A percentile compares a stretch with the other conserved stretches of the same genome.
Evolutionary conservation across 179 eudicot species (phyloP).

Genomic region (Pouteria campechiana): DNA sequence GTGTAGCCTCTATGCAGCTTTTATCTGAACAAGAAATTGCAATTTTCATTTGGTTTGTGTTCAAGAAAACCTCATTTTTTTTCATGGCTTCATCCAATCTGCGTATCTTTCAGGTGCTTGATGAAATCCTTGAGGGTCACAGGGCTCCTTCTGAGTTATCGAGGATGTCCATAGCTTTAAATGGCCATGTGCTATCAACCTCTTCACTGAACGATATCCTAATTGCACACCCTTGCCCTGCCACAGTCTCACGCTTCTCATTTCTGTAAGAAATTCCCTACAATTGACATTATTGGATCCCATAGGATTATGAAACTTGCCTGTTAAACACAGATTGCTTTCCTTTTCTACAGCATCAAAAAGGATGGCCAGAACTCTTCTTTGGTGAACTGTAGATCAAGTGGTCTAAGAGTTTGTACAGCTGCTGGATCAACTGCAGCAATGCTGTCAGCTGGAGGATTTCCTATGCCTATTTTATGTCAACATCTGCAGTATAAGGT

Average conservation of each 20-base stretch:
- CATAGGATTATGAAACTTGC: no score
- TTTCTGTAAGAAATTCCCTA: slow-evolving; percentile 35
- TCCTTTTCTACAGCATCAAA: slow-evolving; percentile 28
- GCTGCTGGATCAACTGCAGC: slow-evolving; percentile 97
- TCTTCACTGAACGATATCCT: slow-evolving; percentile 68
- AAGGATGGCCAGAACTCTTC: slow-evolving; percentile 26
- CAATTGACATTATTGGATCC: no score
- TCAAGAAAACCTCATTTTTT: no score
- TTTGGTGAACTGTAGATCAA: slow-evolving; percentile 52
- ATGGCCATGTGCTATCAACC: slow-evolving; percentile 38
- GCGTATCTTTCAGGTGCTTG: slow-evolving; percentile 39
- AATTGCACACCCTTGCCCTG: slow-evolving; percentile 83
- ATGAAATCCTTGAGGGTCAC: slow-evolving; percentile 49
- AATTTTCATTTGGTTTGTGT: no score
- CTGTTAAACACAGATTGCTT: no score
- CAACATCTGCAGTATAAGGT: slow-evolving; percentile 81
- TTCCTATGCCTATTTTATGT: slow-evolving; percentile 58
- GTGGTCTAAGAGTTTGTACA: slow-evolving; percentile 87
- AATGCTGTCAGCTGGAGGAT: slow-evolving; percentile 89
- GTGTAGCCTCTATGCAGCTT: no score
- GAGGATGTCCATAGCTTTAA: slow-evolving; percentile 56
- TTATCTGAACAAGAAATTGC: no score
- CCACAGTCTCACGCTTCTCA: slow-evolving; percentile 80
- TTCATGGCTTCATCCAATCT: no score
- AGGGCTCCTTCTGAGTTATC: slow-evolving; percentile 48